Conservation (phyloP, 164 flowering plant genomes). For the Magnolia sinica region DNA sequence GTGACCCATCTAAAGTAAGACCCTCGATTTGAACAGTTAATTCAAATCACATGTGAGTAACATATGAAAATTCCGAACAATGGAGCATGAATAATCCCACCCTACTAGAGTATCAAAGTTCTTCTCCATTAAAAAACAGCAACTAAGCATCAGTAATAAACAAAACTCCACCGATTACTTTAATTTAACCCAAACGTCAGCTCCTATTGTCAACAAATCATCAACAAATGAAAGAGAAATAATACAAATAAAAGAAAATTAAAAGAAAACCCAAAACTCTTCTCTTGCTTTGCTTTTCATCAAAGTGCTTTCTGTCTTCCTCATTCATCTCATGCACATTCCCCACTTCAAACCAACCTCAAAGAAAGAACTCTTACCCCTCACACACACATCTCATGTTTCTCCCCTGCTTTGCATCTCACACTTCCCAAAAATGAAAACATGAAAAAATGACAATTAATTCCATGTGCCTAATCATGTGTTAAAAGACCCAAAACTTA, state of each 20-base stretch:
- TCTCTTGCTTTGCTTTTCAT: conserved; percentile 37
- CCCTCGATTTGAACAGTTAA: too few species aligned
- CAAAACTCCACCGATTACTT: too few species aligned
- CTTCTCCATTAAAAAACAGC: too few species aligned
- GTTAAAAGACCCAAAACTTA: background rate
- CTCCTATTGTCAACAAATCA: conserved; percentile 46
- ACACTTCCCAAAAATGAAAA: background rate
- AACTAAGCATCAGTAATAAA: too few species aligned
- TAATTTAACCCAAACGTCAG: conserved; percentile 19
- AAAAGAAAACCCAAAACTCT: conserved; percentile 20
- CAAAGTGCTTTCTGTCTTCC: conserved; percentile 24
- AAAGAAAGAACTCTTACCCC: conserved; percentile 1
- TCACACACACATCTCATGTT: background rate
- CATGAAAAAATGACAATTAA: background rate
- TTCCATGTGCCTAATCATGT: background rate
- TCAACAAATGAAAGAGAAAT: conserved; percentile 2
- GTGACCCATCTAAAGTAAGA: too few species aligned
- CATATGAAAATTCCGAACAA: too few species aligned
- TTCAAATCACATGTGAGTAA: too few species aligned
- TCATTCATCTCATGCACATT: conserved; percentile 9
- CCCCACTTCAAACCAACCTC: conserved; percentile 1
- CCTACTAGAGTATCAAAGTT: too few species aligned
- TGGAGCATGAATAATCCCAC: too few species aligned
- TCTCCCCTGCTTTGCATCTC: background rate
- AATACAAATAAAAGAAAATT: conserved; percentile 19